Conservation (phyloP, 2,329 filamentous ascomycete species). For the Alternaria rosae region DNA sequence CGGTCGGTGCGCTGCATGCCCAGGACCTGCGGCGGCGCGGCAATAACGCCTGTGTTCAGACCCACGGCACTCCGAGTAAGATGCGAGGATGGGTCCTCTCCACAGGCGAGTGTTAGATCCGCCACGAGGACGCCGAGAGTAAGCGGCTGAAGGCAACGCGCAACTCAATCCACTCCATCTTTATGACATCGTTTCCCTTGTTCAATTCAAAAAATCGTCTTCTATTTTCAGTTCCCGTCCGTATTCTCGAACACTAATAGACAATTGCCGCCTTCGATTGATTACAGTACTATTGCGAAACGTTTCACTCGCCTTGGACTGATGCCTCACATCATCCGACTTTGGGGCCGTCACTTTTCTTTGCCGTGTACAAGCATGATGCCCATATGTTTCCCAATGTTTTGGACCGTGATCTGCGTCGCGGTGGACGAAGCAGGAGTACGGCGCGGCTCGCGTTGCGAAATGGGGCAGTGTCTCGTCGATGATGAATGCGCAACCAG, state of each 20-base stretch:
- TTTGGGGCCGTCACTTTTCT: neutral
- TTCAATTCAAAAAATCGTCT: neutral
- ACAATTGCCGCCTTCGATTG: neutral
- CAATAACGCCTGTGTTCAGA: neutral
- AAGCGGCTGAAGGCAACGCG: conserved; percentile 1
- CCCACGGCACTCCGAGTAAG: neutral
- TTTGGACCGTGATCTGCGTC: neutral
- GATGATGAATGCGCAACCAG: neutral
- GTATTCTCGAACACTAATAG: neutral
- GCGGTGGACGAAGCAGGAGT: neutral
- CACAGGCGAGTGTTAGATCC: neutral
- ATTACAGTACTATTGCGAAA: neutral
- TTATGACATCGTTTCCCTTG: conserved; percentile 1
- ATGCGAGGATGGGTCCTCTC: neutral
- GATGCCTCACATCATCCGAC: neutral
- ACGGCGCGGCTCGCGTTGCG: neutral
- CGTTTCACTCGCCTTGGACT: neutral
- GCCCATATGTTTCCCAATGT: neutral
- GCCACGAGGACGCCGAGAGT: conserved; percentile 1
- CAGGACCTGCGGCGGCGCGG: neutral
- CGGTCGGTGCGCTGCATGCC: conserved; percentile 1
- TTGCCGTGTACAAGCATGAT: neutral
- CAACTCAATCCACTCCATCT: neutral
- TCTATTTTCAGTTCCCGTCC: neutral
- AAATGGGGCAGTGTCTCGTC: neutral